Conservation (phyloP, 257 asterid genomes). For the Gentiana straminea region DNA sequence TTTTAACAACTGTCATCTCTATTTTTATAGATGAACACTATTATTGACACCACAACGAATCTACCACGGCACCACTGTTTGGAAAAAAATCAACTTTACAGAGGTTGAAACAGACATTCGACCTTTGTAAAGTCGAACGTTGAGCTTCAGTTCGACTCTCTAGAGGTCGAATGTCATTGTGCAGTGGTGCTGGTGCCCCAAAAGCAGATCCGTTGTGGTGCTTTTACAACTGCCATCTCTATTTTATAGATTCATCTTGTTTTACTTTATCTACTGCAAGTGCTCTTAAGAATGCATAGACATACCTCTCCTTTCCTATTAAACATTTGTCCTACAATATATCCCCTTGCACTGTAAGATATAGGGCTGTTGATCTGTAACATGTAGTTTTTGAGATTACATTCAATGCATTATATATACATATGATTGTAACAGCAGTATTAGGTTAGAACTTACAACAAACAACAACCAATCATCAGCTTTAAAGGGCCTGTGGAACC, state of each 20-base stretch:
- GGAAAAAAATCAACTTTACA: no score
- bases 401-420: background rate
- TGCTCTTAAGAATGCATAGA: background rate
- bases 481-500: constrained; percentile 85
- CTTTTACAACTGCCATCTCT: no score
- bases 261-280: no score
- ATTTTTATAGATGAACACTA: background rate
- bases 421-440: background rate
- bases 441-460: constrained; percentile 51
- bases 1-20: background rate
- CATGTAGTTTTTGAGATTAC: background rate
- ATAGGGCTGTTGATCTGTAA: constrained; percentile 63
- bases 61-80: background rate
- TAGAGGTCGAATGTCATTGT: no score
- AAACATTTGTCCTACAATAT: constrained; percentile 77
- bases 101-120: no score
- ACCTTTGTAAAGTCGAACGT: no score
- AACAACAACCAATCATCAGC: constrained; percentile 95
- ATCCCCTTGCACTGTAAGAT: constrained; percentile 70
- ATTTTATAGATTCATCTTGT: no score
- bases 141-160: no score
- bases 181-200: no score
- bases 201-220: no score
- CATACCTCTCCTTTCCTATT: constrained; percentile 77
- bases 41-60: no score